phyloP scores from a whole-genome alignment of 306 rosid species.

The Gleditsia sinensis region DNA sequence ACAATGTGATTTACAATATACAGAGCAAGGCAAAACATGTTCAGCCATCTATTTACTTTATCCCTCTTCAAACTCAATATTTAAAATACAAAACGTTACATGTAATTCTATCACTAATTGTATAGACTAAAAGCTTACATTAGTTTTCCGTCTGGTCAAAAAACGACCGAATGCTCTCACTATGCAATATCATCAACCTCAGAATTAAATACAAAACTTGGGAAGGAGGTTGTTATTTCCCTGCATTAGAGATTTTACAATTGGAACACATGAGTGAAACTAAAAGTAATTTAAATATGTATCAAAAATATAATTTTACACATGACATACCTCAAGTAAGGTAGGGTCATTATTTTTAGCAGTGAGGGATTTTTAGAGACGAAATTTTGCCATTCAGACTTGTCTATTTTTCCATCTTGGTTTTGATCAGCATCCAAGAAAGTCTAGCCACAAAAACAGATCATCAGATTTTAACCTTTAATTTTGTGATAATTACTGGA shows the following conservation, averaged over 20 bases:
- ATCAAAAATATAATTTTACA: not conserved
- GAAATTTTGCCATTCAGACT: constrained; percentile 67
- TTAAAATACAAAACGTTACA: not conserved
- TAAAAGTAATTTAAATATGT: not conserved
- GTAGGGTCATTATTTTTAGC: constrained; percentile 86
- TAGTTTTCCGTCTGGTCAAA: too few relatives aligned
- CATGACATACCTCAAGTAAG: constrained; percentile 64
- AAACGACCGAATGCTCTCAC: constrained; percentile 36
- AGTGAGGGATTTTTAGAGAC: constrained; percentile 78
- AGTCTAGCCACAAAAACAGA: constrained; percentile 57
- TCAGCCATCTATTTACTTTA: too few relatives aligned
- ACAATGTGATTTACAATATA: not conserved
- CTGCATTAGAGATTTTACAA: constrained; percentile 59
- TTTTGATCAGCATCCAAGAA: constrained; percentile 83
- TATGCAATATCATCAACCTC: constrained; percentile 76
- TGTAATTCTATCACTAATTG: constrained; percentile 16
- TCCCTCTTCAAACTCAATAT: too few relatives aligned
- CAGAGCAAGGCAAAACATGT: too few relatives aligned
- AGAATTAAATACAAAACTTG: constrained; percentile 88
- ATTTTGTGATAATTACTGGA: not conserved
- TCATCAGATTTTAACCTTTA: not conserved
- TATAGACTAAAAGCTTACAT: constrained; percentile 25
- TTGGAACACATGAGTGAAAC: not conserved
- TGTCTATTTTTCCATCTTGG: constrained; percentile 91
- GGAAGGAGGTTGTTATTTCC: constrained; percentile 86